Evolutionary conservation across 2,329 filamentous ascomycete species (phyloP).

Genomic region (Diaporthe vexans): DNA sequence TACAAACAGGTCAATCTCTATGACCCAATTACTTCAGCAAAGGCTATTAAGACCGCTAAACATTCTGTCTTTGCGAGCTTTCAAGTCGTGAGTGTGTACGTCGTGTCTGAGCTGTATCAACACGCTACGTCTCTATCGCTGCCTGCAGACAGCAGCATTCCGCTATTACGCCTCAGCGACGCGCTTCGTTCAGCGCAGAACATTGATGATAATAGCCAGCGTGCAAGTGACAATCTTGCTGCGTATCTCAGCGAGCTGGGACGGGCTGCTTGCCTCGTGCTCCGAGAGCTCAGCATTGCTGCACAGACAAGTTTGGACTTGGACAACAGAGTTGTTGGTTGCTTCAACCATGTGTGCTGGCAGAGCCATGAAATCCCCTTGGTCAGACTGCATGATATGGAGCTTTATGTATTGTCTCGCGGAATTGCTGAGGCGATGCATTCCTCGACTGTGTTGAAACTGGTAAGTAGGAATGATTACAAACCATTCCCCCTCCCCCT

Average conservation of each 20-base stretch:
- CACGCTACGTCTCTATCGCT: slow-evolving; percentile 21
- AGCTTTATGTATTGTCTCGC: slow-evolving; percentile 29
- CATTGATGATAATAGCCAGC: neutral
- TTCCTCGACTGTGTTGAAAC: neutral
- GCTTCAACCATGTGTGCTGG: slow-evolving; percentile 24
- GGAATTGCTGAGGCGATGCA: slow-evolving; percentile 37
- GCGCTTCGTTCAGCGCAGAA: slow-evolving; percentile 10
- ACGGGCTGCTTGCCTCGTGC: slow-evolving; percentile 31
- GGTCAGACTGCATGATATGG: slow-evolving; percentile 7
- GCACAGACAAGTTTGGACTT: slow-evolving; percentile 36
- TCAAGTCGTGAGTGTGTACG: slow-evolving; percentile 36
- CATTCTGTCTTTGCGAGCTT: slow-evolving; percentile 31
- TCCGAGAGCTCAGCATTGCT: slow-evolving; percentile 31
- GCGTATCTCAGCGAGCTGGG: slow-evolving; percentile 37
- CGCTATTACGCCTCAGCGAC: slow-evolving; percentile 11
- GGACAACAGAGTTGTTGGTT: slow-evolving; percentile 32
- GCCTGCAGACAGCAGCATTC: slow-evolving; percentile 2
- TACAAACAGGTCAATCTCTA: slow-evolving; percentile 23
- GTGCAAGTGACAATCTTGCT: slow-evolving; percentile 1
- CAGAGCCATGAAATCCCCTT: neutral
- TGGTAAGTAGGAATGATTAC: slow-evolving; percentile 30
- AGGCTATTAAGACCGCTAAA: slow-evolving; percentile 7
- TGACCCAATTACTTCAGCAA: slow-evolving; percentile 30
- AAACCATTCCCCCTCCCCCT: neutral
- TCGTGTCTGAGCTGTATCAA: slow-evolving; percentile 37